These are phyloP conservation scores for Thelephora terrestris DNA, from an alignment of 1,284 basidiomycete genomes.

Conservation along the genomic window DNA sequence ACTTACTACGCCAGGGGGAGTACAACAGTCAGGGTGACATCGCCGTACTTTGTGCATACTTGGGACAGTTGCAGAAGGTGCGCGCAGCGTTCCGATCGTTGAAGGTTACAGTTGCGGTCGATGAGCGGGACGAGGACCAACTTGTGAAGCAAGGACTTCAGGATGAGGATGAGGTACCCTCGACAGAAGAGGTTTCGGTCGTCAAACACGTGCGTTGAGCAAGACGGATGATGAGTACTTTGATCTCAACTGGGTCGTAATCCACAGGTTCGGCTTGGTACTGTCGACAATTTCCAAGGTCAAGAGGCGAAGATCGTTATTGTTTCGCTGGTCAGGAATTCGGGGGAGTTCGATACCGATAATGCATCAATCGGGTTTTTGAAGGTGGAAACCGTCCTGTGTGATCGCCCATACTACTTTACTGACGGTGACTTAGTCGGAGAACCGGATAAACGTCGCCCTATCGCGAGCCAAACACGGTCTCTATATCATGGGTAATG, in stretches of 20 bases:
- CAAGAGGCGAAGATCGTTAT: constrained; percentile 63
- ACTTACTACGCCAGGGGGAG: constrained; percentile 43
- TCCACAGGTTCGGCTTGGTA: constrained; percentile 51
- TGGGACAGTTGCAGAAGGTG: constrained; percentile 49
- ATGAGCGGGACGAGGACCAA: constrained; percentile 55
- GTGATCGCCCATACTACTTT: background rate
- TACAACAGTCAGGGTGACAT: constrained; percentile 43
- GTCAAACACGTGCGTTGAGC: constrained; percentile 31
- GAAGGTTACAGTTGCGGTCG: constrained; percentile 51
- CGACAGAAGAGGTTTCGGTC: constrained; percentile 20
- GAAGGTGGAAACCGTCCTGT: constrained; percentile 29
- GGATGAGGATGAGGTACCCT: constrained; percentile 22
- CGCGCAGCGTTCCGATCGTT: constrained; percentile 38
- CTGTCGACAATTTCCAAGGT: constrained; percentile 70
- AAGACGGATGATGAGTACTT: background rate
- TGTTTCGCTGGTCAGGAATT: constrained; percentile 61
- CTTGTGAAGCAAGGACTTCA: constrained; percentile 33
- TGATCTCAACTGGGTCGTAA: background rate
- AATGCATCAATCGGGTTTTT: constrained; percentile 57
- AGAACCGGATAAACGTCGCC: constrained; percentile 57
- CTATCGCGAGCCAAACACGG: constrained; percentile 65
- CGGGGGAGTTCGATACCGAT: constrained; percentile 29
- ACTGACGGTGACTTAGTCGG: constrained; percentile 27
- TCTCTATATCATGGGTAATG: constrained; percentile 63
- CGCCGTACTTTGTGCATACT: constrained; percentile 65